Evolutionary conservation across 177 flowering plant genomes (phyloP).

Genomic region (Vitis hybrid): DNA sequence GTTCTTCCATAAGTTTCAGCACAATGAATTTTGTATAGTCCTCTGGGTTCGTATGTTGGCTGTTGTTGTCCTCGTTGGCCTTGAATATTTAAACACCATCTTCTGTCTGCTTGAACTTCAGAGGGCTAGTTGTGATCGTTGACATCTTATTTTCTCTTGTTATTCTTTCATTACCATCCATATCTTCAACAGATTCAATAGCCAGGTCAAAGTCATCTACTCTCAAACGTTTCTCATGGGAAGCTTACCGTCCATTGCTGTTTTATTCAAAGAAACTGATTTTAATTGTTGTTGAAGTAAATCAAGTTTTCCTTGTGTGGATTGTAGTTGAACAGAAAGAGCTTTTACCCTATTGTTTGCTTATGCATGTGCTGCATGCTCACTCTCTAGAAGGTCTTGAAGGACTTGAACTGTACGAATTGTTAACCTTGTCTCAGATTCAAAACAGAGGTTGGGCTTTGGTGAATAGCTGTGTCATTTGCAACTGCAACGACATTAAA

Average conservation of each 20-base stretch:
- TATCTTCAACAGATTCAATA: slow-evolving; percentile 66
- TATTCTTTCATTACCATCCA: slow-evolving; percentile 47
- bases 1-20: too few relatives aligned
- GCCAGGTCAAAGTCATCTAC: slow-evolving; percentile 63
- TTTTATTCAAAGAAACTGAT: too few relatives aligned
- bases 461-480: too few relatives aligned
- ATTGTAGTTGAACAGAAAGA: slow-evolving; percentile 43
- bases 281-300: too few relatives aligned
- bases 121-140: too few relatives aligned
- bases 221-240: slow-evolving; percentile 72
- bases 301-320: too few relatives aligned
- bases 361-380: slow-evolving; percentile 71
- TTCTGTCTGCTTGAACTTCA: too few relatives aligned
- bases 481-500: too few relatives aligned
- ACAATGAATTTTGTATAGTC: slow-evolving; percentile 35
- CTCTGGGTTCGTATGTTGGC: slow-evolving; percentile 50
- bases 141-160: too few relatives aligned
- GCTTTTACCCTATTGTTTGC: slow-evolving; percentile 77
- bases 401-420: slow-evolving; percentile 64
- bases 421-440: too few relatives aligned
- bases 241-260: slow-evolving; percentile 14
- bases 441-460: too few relatives aligned
- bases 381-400: slow-evolving; percentile 63
- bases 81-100: slow-evolving; percentile 72
- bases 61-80: slow-evolving; percentile 52